Evolutionary conservation across 2,329 filamentous ascomycete species (phyloP), one percentile per base, ranked within the genome.

Genomic region (Cytospora piceae): DNA sequence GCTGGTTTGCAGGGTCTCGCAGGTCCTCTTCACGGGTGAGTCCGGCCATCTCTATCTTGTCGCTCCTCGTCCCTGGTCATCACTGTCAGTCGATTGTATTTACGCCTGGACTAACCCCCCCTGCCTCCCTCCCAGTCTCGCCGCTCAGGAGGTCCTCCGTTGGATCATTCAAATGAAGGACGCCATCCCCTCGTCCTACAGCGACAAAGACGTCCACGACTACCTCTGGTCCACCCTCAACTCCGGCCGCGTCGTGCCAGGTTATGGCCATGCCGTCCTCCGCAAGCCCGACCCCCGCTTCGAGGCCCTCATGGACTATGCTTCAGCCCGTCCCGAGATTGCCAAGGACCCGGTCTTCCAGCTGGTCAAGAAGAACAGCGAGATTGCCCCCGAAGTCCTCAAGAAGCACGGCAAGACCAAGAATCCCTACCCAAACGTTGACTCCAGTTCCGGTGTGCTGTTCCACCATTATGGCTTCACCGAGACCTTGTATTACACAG

Each of bases 381-480:
- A 93, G 74, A 90, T 99, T 69, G 95, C 95, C 0, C 95, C 95
- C 20, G 86, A 87, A 61, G 95, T 99, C 24, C 84, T 99, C 72
- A 95, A 88, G 73, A 89, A 97, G 82, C 95, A 99, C 76, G 95
- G 95, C 78, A 98, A 97, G 89, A 97, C 93, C 71, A 96, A 96
- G 85, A 97, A 97, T 82, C 93, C 95, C 2, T 96, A 94, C 80
- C 95, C 95, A 70, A 99, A 99, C 77, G 95, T 99, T 68, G 95
- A 99, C 79, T 93, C 91, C 57, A 90, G 88, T 69, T 97, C 93
- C 0, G 95, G 95, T 70, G 94, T 98, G 7, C 85, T 99, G 58
- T 98, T 99, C 87, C 90, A 98, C 80, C 93, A 98, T 83, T 99
- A 97, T 77, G 95, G 94, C 66, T 97, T 99, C 88, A 90, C 92